A percentile compares a stretch with the other conserved stretches of the same genome.
Evolutionary conservation across 768 basidiomycete species (phyloP).

Genomic region (Gloeophyllum trabeum): DNA sequence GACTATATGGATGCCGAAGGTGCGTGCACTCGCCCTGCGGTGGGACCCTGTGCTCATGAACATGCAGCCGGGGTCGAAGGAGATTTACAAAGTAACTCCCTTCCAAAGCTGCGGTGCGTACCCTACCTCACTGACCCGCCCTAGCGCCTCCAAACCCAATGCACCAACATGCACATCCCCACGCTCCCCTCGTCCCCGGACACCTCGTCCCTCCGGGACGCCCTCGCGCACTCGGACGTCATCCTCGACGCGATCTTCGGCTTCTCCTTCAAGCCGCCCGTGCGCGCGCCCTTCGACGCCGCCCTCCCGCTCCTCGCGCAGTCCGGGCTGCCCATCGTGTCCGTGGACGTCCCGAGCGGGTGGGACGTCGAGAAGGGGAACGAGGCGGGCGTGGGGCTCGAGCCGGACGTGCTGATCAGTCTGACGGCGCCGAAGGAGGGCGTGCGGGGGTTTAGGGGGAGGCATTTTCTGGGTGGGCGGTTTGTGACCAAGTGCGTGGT

Average conservation of each 20-base stretch:
- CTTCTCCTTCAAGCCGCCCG: constrained; percentile 90
- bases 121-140: not conserved
- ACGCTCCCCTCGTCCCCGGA: constrained; percentile 45
- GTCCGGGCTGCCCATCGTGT: constrained; percentile 73
- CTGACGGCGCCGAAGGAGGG: constrained; percentile 94
- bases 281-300: constrained; percentile 78
- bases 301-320: constrained; percentile 56
- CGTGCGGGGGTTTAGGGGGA: constrained; percentile 61
- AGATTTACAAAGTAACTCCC: constrained; percentile 66
- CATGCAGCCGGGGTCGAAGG: constrained; percentile 76
- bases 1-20: constrained; percentile 91
- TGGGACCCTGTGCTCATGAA: not conserved
- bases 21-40: constrained; percentile 13
- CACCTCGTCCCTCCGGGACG: constrained; percentile 30
- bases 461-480: constrained; percentile 89
- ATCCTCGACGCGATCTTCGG: constrained; percentile 96
- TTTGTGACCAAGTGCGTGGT: constrained; percentile 76
- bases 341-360: constrained; percentile 93
- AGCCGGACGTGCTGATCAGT: constrained; percentile 76
- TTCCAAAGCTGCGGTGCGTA: not conserved
- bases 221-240: constrained; percentile 57
- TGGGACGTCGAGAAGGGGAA: constrained; percentile 89
- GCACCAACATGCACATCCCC: constrained; percentile 78
- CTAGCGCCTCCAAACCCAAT: constrained; percentile 77
- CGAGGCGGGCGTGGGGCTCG: constrained; percentile 40